phyloP scores from a whole-genome alignment of 2,329 filamentous ascomycete genomes.

The Pyricularia pennisetigena region DNA sequence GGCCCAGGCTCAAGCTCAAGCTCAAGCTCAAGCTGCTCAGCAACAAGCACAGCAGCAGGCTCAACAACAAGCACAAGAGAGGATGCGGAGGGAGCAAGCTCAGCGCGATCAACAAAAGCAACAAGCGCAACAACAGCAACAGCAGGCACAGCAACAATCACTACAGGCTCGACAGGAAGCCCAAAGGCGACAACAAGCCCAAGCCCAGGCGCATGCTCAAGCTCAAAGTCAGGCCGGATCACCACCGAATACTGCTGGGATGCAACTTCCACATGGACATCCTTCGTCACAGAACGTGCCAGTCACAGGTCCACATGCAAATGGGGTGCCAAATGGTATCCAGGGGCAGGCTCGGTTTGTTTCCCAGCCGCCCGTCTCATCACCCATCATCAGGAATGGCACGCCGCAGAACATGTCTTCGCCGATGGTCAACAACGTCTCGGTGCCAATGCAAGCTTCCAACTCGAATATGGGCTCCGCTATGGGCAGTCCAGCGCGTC shows the following conservation, averaged over 20 bases:
- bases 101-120: conserved; percentile 5
- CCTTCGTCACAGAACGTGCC: conserved; percentile 21
- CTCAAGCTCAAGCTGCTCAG: conserved; percentile 19
- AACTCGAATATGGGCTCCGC: conserved; percentile 50
- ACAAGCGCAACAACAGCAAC: conserved; percentile 8
- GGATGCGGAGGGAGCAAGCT: conserved; percentile 3
- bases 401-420: conserved; percentile 58
- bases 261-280: conserved; percentile 32
- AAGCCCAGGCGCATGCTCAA: conserved; percentile 15
- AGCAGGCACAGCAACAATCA: conserved; percentile 11
- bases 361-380: conserved; percentile 54
- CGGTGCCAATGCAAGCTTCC: conserved; percentile 53
- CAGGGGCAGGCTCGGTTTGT: conserved; percentile 39
- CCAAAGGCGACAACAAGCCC: conserved; percentile 5
- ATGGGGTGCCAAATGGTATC: conserved; percentile 26
- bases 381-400: conserved; percentile 55
- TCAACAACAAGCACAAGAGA: conserved; percentile 9
- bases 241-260: conserved; percentile 21
- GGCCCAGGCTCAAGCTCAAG: conserved; percentile 21
- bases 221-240: conserved; percentile 15
- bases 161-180: conserved; percentile 15
- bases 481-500: conserved; percentile 47
- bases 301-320: conserved; percentile 19
- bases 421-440: conserved; percentile 43
- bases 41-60: conserved; percentile 18